These are phyloP conservation scores for Ceratonia siliqua DNA, from an alignment of 306 rosid species.

Conservation along the genomic window DNA sequence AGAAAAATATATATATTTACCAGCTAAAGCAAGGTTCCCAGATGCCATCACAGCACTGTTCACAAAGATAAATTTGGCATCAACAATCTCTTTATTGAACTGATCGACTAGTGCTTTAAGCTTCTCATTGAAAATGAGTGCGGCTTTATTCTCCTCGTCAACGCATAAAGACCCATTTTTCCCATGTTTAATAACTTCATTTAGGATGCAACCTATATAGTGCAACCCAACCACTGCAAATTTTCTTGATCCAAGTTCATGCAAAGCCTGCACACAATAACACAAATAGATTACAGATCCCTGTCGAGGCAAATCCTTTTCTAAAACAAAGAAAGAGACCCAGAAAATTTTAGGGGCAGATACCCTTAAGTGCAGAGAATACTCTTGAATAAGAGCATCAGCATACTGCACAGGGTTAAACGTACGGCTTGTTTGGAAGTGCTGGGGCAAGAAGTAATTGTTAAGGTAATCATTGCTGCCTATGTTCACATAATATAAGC, in stretches of 20 bases:
- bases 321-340: background rate
- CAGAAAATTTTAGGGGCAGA: background rate
- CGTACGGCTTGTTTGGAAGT: constrained; percentile 21
- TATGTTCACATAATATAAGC: constrained; percentile 44
- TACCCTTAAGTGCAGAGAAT: constrained; percentile 39
- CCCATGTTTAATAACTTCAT: constrained; percentile 38
- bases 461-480: constrained; percentile 56
- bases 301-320: no score
- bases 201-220: constrained; percentile 59
- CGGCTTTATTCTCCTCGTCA: constrained; percentile 31
- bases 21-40: background rate
- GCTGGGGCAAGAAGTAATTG: constrained; percentile 49
- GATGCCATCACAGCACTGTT: background rate
- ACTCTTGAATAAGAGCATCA: constrained; percentile 35
- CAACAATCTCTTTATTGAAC: constrained; percentile 35
- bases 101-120: constrained; percentile 40
- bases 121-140: constrained; percentile 40
- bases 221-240: constrained; percentile 51
- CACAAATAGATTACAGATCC: background rate
- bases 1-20: background rate
- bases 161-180: constrained; percentile 51
- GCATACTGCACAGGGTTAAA: constrained; percentile 44
- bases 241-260: constrained; percentile 64
- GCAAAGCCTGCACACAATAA: constrained; percentile 38
- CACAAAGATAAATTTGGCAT: constrained; percentile 43